Percentiles rank a stretch among this genome's conserved stretches.
phyloP scores from a whole-genome alignment of 805 yeast species.

The Jamesozyma jinghongensis region DNA sequence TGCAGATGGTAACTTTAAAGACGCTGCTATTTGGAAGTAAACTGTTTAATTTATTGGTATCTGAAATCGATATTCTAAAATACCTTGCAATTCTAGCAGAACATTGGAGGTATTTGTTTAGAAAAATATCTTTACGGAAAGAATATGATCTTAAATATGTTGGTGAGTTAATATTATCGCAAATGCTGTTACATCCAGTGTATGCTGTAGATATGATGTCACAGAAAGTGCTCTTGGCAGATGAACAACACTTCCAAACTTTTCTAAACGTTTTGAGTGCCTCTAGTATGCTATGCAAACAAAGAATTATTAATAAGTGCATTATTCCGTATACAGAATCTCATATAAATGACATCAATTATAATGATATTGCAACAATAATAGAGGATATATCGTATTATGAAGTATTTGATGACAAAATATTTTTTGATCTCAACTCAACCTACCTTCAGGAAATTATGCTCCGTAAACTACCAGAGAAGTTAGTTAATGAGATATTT shows the following conservation, averaged over 20 bases:
- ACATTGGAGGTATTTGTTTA: slow-evolving; percentile 18
- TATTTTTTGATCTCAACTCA: slow-evolving; percentile 11
- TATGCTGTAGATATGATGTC: slow-evolving; percentile 12
- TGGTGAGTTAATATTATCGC: slow-evolving; percentile 11
- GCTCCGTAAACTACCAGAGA: slow-evolving; percentile 9
- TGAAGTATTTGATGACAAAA: slow-evolving; percentile 6
- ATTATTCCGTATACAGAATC: slow-evolving; percentile 17
- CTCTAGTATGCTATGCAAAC: slow-evolving; percentile 12
- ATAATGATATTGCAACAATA: slow-evolving; percentile 6
- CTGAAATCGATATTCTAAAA: slow-evolving; percentile 12
- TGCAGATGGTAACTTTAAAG: slow-evolving; percentile 9
- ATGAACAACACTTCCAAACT: slow-evolving; percentile 4
- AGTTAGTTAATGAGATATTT: neutral
- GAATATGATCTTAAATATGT: neutral
- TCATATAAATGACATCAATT: slow-evolving; percentile 6
- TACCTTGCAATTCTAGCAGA: slow-evolving; percentile 13
- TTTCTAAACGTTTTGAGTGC: slow-evolving; percentile 2
- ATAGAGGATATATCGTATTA: slow-evolving; percentile 9
- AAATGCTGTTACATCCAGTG: slow-evolving; percentile 14
- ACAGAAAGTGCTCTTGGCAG: slow-evolving; percentile 13
- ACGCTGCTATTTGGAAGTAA: slow-evolving; percentile 28
- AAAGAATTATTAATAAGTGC: slow-evolving; percentile 10
- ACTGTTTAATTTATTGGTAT: slow-evolving; percentile 21
- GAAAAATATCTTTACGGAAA: neutral
- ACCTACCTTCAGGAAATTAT: slow-evolving; percentile 12